These are phyloP conservation scores for Pugionium dolabratum DNA, from an alignment of 345 rosid species.

Conservation along the genomic window DNA sequence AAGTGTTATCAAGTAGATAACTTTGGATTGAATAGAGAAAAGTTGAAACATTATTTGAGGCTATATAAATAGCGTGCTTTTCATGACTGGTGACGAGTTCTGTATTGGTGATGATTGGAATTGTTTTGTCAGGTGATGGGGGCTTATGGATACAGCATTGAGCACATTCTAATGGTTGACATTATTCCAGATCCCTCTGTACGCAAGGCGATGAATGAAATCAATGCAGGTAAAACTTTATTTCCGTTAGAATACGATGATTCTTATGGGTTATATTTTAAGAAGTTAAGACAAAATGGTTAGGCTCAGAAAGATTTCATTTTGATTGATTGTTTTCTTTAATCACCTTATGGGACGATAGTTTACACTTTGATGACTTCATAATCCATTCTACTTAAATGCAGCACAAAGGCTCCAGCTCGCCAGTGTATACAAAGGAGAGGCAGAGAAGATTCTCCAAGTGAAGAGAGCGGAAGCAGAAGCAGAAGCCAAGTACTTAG, in stretches of 20 bases:
- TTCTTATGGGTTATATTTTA: no score
- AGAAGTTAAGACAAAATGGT: no score
- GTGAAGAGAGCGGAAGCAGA: constrained; percentile 96
- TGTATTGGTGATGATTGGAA: constrained; percentile 14
- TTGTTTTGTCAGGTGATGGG: constrained; percentile 74
- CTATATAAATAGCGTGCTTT: neutral
- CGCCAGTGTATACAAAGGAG: constrained; percentile 98
- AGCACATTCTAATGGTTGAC: constrained; percentile 97
- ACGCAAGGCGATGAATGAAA: constrained; percentile 97
- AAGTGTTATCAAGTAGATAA: constrained; percentile 1
- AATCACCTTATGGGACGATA: neutral
- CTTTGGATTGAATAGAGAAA: neutral
- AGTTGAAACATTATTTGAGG: neutral
- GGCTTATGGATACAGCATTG: constrained; percentile 92
- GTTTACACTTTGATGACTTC: neutral
- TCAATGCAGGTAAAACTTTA: constrained; percentile 75
- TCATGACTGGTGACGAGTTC: neutral
- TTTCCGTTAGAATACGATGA: no score
- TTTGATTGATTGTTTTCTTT: neutral
- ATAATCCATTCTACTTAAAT: constrained; percentile 17
- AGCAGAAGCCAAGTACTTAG: constrained; percentile 91
- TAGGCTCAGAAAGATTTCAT: neutral
- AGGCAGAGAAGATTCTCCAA: constrained; percentile 88
- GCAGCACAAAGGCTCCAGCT: constrained; percentile 99
- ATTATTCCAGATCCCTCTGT: constrained; percentile 88